Evolutionary conservation across 2,329 filamentous ascomycete species (phyloP).

Genomic region (Talaromyces sp.): DNA sequence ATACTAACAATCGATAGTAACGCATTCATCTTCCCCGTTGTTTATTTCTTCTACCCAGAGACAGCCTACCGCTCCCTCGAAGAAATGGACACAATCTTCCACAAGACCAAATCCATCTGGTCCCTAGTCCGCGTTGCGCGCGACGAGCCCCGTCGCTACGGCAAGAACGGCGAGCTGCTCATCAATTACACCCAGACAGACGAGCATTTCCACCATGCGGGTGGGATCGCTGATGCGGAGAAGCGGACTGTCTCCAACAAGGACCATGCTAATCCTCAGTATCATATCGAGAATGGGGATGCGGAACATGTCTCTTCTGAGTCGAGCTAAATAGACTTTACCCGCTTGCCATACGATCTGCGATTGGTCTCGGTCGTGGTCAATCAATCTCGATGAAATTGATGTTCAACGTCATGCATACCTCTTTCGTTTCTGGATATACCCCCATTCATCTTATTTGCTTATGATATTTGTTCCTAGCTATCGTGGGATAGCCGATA

Average conservation of each 20-base stretch:
- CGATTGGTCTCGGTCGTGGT: not conserved
- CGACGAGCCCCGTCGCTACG: constrained; percentile 54
- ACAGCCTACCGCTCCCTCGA: constrained; percentile 60
- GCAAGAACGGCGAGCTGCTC: constrained; percentile 56
- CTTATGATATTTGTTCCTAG: not conserved
- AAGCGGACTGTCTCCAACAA: constrained; percentile 67
- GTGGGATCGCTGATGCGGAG: constrained; percentile 64
- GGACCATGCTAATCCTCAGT: constrained; percentile 17
- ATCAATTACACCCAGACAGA: constrained; percentile 32
- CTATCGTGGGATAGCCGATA: not conserved
- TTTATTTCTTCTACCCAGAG: constrained; percentile 61
- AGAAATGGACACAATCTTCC: constrained; percentile 67
- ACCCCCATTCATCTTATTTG: not conserved
- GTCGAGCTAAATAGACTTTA: not conserved
- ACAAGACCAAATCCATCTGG: constrained; percentile 50
- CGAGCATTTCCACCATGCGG: constrained; percentile 22
- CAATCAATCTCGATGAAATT: no score
- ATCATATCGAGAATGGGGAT: constrained; percentile 19
- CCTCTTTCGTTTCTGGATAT: constrained; percentile 3
- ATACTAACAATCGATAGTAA: constrained; percentile 37
- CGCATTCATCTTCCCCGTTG: constrained; percentile 53
- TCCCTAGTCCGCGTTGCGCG: constrained; percentile 49
- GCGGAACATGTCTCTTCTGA: constrained; percentile 8
- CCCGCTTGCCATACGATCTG: not conserved
- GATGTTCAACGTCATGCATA: not conserved